Evolutionary conservation across 2,329 filamentous ascomycete species (phyloP).

Genomic region (Colletotrichum sp.): DNA sequence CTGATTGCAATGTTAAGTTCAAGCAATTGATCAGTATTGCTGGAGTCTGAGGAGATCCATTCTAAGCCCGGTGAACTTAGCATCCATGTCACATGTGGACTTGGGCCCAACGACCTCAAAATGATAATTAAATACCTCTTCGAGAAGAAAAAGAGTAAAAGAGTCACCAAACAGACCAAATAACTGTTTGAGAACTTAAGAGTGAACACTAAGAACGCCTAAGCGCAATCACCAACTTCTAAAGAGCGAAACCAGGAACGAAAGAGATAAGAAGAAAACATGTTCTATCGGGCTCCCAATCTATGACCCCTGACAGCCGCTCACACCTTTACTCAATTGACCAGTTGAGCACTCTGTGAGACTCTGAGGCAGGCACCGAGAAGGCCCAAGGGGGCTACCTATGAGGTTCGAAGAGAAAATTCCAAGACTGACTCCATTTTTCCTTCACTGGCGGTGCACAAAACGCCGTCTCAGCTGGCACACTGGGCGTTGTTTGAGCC

Average conservation of each 20-base stretch:
- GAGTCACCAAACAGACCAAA: background rate
- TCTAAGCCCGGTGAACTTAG: background rate
- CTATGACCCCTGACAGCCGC: background rate
- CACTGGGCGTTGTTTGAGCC: background rate
- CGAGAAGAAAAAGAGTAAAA: background rate
- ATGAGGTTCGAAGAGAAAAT: fast-evolving
- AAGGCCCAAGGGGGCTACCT: background rate
- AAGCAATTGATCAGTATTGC: background rate
- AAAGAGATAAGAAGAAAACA: background rate
- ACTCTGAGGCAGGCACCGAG: background rate
- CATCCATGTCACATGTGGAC: fast-evolving
- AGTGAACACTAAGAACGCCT: background rate
- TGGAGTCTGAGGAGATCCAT: background rate
- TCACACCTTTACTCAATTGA: background rate
- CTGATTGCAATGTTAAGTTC: background rate
- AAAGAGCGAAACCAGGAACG: fast-evolving
- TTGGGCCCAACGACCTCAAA: background rate
- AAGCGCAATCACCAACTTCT: background rate
- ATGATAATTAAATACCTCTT: fast-evolving
- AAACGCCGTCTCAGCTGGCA: background rate
- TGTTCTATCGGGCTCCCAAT: fast-evolving
- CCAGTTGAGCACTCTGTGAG: background rate
- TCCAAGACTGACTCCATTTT: fast-evolving
- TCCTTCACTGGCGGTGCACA: background rate
- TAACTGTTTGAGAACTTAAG: background rate